phyloP scores from a whole-genome alignment of 495 filamentous ascomycete genomes.

The Ascodesmis nigricans region DNA sequence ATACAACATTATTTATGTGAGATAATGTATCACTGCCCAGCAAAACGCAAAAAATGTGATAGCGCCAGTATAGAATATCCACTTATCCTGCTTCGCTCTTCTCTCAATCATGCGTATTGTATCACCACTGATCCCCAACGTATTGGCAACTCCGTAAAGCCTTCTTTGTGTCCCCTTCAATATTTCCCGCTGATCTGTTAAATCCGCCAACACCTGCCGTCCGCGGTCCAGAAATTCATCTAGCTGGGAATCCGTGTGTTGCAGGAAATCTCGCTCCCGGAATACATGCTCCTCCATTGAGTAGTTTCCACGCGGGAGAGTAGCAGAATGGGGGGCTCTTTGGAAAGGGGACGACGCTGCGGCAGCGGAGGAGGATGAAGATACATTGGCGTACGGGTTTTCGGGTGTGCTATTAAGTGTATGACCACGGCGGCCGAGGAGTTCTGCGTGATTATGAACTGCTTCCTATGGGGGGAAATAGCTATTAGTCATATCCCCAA shows the following conservation, averaged over 20 bases:
- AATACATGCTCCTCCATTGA: conserved; percentile 42
- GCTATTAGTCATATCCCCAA: too few species aligned
- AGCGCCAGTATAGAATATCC: conserved; percentile 85
- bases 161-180: conserved; percentile 80
- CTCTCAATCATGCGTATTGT: conserved; percentile 92
- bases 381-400: conserved; percentile 66
- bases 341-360: too few species aligned
- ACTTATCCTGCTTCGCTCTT: conserved; percentile 83
- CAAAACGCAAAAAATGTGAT: conserved; percentile 82
- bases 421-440: conserved; percentile 78
- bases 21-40: too few species aligned
- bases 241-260: conserved; percentile 51
- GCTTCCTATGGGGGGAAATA: conserved; percentile 10
- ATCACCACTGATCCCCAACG: conserved; percentile 78
- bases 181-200: conserved; percentile 78
- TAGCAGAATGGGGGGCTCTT: too few species aligned
- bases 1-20: too few species aligned
- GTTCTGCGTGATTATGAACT: conserved; percentile 55
- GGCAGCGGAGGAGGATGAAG: too few species aligned
- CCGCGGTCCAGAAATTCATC: conserved; percentile 89
- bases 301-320: conserved; percentile 23
- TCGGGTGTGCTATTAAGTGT: conserved; percentile 72
- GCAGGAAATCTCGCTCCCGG: conserved; percentile 72
- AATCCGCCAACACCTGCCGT: conserved; percentile 66
- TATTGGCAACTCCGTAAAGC: conserved; percentile 84